Conservation (phyloP, 257 asterid genomes). For the Anisodus tanguticus region DNA sequence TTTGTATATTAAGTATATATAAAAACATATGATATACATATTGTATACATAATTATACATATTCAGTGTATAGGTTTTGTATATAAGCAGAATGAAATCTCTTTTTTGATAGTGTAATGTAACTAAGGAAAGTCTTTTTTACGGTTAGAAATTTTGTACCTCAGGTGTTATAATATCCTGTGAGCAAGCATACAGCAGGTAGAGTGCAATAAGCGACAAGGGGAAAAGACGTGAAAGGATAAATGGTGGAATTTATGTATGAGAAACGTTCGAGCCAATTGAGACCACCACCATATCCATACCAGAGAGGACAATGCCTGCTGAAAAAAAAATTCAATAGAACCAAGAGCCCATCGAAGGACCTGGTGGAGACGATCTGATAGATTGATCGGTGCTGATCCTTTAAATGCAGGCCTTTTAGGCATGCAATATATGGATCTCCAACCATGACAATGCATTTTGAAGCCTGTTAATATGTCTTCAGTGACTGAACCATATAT, state of each 20-base stretch:
- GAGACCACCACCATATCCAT: conserved; percentile 44
- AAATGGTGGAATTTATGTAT: conserved; percentile 39
- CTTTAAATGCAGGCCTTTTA: conserved; percentile 41
- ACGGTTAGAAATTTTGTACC: conserved; percentile 28
- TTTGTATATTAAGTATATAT: no score
- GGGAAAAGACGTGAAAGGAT: conserved; percentile 43
- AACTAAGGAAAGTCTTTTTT: background rate
- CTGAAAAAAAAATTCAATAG: conserved; percentile 42
- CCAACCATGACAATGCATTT: conserved; percentile 55
- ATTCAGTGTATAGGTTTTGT: no score
- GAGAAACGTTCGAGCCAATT: conserved; percentile 41
- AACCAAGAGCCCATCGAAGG: conserved; percentile 48
- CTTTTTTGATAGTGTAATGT: background rate
- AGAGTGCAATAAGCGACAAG: conserved; percentile 41
- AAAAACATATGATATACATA: no score
- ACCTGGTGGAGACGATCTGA: conserved; percentile 50
- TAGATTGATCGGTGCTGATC: conserved; percentile 46
- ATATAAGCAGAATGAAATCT: background rate
- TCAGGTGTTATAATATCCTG: conserved; percentile 42
- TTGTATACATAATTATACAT: no score
- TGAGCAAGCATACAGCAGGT: conserved; percentile 43
- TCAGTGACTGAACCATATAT: conserved; percentile 52
- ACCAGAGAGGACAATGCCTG: conserved; percentile 45
- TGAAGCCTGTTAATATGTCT: conserved; percentile 47
- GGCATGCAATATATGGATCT: conserved; percentile 47